A percentile compares a stretch with the other conserved stretches of the same genome.
Evolutionary conservation across 495 filamentous ascomycete genomes (phyloP).

Genomic region (Immersiella caudata): DNA sequence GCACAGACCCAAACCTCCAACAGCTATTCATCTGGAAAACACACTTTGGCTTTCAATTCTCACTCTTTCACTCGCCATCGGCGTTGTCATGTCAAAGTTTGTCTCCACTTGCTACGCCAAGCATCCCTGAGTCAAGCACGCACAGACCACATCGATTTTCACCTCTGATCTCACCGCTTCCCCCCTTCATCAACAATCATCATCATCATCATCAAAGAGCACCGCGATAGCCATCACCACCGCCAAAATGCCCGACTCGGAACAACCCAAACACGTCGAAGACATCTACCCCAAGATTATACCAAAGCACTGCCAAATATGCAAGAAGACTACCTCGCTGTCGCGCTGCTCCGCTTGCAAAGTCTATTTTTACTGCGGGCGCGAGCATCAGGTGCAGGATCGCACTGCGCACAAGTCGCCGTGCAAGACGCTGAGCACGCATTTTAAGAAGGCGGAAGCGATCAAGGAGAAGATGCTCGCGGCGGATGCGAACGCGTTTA

Average conservation of each 20-base stretch:
- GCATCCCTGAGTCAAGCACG: background rate
- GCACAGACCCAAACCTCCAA: no score
- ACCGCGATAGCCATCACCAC: no score
- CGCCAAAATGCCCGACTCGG: background rate
- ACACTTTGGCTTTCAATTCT: background rate
- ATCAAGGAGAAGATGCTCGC: conserved; percentile 39
- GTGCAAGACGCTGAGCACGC: conserved; percentile 46
- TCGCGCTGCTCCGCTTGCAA: conserved; percentile 44
- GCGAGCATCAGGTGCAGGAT: conserved; percentile 45
- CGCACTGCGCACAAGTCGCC: conserved; percentile 41
- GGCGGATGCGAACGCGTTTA: conserved; percentile 2
- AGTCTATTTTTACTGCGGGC: conserved; percentile 47
- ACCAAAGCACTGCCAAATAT: conserved; percentile 28
- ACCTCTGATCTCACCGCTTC: background rate
- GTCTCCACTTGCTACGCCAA: background rate
- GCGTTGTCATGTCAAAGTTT: background rate
- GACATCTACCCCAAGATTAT: conserved; percentile 20
- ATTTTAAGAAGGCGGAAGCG: conserved; percentile 20
- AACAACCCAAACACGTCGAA: background rate
- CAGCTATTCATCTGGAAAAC: background rate
- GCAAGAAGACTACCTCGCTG: conserved; percentile 18
- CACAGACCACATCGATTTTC: background rate
- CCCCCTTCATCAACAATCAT: background rate
- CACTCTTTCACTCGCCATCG: background rate
- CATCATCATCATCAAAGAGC: background rate